Percentiles rank a stretch among this genome's conserved stretches.
phyloP scores from a whole-genome alignment of 176 grass and related monocot genomes.

The Carex littledalei region DNA sequence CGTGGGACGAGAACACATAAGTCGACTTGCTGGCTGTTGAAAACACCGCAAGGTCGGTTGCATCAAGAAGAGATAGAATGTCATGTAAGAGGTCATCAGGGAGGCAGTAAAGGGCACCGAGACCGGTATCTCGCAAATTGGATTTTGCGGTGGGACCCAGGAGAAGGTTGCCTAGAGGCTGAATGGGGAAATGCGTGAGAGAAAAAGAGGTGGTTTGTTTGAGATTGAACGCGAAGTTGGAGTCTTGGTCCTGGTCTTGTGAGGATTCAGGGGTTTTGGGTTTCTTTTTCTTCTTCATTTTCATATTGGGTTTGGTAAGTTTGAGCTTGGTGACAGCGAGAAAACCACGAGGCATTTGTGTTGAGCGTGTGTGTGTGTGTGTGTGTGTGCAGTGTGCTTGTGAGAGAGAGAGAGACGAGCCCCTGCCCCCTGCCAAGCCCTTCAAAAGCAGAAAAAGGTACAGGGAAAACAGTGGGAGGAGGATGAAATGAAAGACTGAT shows the following conservation, averaged over 20 bases:
- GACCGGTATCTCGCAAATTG: constrained; percentile 67
- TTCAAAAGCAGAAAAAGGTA: not conserved
- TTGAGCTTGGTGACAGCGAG: constrained; percentile 9
- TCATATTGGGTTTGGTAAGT: constrained; percentile 8
- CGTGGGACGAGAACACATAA: constrained; percentile 70
- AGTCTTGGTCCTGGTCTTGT: constrained; percentile 1
- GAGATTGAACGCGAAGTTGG: constrained; percentile 44
- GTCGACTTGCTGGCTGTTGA: constrained; percentile 47
- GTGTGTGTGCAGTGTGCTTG: constrained; percentile 21
- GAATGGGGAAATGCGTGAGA: constrained; percentile 25
- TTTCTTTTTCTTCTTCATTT: not conserved
- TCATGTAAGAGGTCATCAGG: constrained; percentile 70
- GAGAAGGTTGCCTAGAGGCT: constrained; percentile 88
- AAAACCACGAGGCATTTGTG: constrained; percentile 20
- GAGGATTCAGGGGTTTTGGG: constrained; percentile 1
- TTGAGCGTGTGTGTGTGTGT: not conserved
- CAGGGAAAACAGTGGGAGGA: constrained; percentile 12
- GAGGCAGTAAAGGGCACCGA: constrained; percentile 46
- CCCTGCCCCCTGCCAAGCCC: not conserved
- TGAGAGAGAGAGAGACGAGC: not conserved
- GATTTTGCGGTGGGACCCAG: constrained; percentile 12
- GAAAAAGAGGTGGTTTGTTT: constrained; percentile 20
- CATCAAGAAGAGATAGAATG: constrained; percentile 49
- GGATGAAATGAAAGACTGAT: not conserved
- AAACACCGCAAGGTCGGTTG: constrained; percentile 45